Evolutionary conservation across 495 filamentous ascomycete genomes (phyloP), one percentile per base, ranked within the genome.

Genomic region (Aspergillus taichungensis): DNA sequence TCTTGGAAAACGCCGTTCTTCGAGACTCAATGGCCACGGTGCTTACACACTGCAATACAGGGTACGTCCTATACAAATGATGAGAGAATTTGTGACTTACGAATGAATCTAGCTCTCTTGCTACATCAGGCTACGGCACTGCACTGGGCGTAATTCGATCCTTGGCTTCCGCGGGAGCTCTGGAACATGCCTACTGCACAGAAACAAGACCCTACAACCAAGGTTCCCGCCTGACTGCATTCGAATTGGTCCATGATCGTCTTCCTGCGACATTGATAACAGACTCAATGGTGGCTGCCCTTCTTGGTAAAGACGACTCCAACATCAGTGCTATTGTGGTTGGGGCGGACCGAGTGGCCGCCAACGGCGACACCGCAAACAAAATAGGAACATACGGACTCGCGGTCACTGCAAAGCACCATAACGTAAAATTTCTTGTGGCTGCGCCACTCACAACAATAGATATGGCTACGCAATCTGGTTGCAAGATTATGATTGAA

Each of bases 201-300:
- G 92, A 98, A 66, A 98, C 92, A 6, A 78, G 92, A 18, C 92
- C 92, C 1, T 98, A 98, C 66, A 98, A 98, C 67, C 92, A 98
- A 72, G 92, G 92, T 35, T 91, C 89, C 36, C 81, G 94, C 14
- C 70, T 98, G 36, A 98, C 92, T 9, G 91, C 94, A 6, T 98
- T 90, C 66, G 92, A 98, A 68, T 78, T 98, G 36, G 82, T 95
- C 27, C 87, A 91, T 59, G 92, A 98, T 59, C 69, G 80, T 11
- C 94, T 98, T 46, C 92, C 92, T n/a, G 79, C 88, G 12, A 95
- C 88, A 0, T 69, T 98, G 38, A 85, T 98, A 55, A 94, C 92
- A 5, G 92, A 98, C 67, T 95, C 89, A 41, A 98, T 97, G 92
- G 92, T 87, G 6, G 88, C 79, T 13, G 82, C 90, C 1, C 67